phyloP scores from a whole-genome alignment of 352 stramenopile genomes.

The Albugo candida region DNA sequence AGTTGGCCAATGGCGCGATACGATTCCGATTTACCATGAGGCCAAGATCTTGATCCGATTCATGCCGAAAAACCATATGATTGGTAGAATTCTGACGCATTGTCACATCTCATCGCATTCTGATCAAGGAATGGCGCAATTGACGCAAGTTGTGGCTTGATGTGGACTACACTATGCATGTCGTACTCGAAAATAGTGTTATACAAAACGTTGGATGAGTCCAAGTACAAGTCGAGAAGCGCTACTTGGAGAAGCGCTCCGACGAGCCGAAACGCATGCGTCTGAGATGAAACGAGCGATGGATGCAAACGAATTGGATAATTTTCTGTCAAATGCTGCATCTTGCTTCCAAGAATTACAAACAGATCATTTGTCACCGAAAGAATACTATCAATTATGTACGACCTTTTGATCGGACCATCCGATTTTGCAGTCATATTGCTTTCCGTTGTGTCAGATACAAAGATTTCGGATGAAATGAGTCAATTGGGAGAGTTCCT shows the following conservation, averaged over 20 bases:
- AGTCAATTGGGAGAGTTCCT: constrained; percentile 78
- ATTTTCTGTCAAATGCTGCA: constrained; percentile 59
- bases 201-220: too few species aligned
- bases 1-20: constrained; percentile 64
- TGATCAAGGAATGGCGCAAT: constrained; percentile 43
- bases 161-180: too few species aligned
- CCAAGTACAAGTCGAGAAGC: constrained; percentile 21
- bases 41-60: constrained; percentile 74
- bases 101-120: constrained; percentile 70
- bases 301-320: constrained; percentile 44
- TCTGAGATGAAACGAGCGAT: constrained; percentile 77
- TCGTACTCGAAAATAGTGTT: too few species aligned
- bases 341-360: constrained; percentile 74
- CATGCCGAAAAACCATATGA: constrained; percentile 31
- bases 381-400: constrained; percentile 99
- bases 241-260: constrained; percentile 52
- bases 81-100: constrained; percentile 36
- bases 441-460: too few species aligned
- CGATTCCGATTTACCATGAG: constrained; percentile 45
- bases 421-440: not conserved
- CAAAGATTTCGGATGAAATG: too few species aligned
- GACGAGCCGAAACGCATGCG: constrained; percentile 45
- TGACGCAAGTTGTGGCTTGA: too few species aligned
- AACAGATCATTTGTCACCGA: constrained; percentile 85
- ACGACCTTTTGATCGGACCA: constrained; percentile 16